Evolutionary conservation across 2,329 filamentous ascomycete genomes (phyloP).

Genomic region (Colletotrichum sidae): DNA sequence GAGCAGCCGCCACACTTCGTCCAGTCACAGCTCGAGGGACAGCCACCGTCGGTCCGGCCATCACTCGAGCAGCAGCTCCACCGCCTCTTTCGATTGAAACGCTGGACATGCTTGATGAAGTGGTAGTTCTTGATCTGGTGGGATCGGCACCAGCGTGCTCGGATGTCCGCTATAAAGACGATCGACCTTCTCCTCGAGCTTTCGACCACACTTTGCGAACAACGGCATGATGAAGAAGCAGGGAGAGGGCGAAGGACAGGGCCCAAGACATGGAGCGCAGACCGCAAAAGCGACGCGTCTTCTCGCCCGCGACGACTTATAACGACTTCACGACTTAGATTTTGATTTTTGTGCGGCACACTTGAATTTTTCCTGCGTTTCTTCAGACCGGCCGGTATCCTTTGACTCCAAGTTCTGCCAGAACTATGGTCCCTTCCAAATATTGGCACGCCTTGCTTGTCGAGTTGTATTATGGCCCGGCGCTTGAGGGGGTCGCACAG

Average conservation of each 20-base stretch:
- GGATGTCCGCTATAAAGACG: background rate
- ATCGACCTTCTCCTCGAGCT: no score
- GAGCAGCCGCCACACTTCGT: slow-evolving; percentile 61
- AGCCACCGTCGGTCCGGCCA: slow-evolving; percentile 63
- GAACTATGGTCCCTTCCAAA: background rate
- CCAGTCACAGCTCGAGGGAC: slow-evolving; percentile 52
- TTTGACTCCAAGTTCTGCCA: background rate
- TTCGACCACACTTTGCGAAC: no score
- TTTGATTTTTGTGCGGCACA: slow-evolving; percentile 36
- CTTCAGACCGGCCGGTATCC: slow-evolving; percentile 34
- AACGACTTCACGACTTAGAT: slow-evolving; percentile 40
- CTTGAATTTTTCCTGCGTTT: slow-evolving; percentile 32
- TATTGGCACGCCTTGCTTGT: slow-evolving; percentile 6
- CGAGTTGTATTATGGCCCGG: slow-evolving; percentile 18
- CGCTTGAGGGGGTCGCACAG: slow-evolving; percentile 37
- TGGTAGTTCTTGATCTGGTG: slow-evolving; percentile 10
- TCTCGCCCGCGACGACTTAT: slow-evolving; percentile 40
- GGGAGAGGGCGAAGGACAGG: background rate
- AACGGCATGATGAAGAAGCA: background rate
- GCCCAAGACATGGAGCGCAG: slow-evolving; percentile 15
- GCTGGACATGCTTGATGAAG: slow-evolving; percentile 28
- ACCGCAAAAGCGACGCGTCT: slow-evolving; percentile 41
- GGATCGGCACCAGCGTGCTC: background rate
- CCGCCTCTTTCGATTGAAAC: slow-evolving; percentile 65
- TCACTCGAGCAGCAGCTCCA: slow-evolving; percentile 73